A percentile compares a stretch with the other conserved stretches of the same genome.
Conservation (phyloP, 345 rosid genomes). For the Brassica incana region DNA sequence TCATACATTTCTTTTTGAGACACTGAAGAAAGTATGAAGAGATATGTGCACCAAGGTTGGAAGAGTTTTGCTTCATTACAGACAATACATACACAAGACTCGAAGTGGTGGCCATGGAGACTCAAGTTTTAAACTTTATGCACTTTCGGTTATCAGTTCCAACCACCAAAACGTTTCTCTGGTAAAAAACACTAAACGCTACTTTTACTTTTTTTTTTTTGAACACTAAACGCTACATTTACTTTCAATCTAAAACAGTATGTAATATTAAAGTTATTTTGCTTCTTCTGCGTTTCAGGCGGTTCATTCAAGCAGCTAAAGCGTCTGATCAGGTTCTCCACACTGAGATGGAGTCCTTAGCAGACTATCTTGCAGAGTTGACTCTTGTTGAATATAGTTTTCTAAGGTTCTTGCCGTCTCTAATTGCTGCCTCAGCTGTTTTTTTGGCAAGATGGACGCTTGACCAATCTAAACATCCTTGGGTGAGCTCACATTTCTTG, state of each 20-base stretch:
- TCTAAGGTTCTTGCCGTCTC: slow-evolving; percentile 67
- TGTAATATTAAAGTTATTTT: background rate
- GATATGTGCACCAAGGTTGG: slow-evolving; percentile 73
- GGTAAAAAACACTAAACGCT: slow-evolving; percentile 3
- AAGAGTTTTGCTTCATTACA: slow-evolving; percentile 86
- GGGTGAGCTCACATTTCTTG: slow-evolving; percentile 53
- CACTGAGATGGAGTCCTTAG: slow-evolving; percentile 66
- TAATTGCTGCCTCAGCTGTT: slow-evolving; percentile 80
- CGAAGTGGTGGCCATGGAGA: slow-evolving; percentile 52
- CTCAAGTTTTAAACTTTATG: slow-evolving; percentile 19
- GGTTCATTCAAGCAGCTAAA: slow-evolving; percentile 79
- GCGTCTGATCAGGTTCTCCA: slow-evolving; percentile 53
- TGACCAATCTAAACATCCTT: slow-evolving; percentile 68
- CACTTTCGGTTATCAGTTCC: slow-evolving; percentile 32
- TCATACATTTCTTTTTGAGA: background rate
- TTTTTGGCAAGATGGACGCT: slow-evolving; percentile 85
- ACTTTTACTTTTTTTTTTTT: background rate
- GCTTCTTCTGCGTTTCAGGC: slow-evolving; percentile 42
- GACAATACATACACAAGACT: slow-evolving; percentile 76
- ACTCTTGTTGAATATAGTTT: slow-evolving; percentile 69
- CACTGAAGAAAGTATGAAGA: slow-evolving; percentile 78
- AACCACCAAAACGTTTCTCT: slow-evolving; percentile 34
- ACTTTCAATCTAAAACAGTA: background rate
- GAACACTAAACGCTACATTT: background rate
- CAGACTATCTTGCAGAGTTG: slow-evolving; percentile 75